Evolutionary conservation across 768 basidiomycete species (phyloP), one percentile per base, ranked within the genome.

Genomic region (Termitomyces sp.): DNA sequence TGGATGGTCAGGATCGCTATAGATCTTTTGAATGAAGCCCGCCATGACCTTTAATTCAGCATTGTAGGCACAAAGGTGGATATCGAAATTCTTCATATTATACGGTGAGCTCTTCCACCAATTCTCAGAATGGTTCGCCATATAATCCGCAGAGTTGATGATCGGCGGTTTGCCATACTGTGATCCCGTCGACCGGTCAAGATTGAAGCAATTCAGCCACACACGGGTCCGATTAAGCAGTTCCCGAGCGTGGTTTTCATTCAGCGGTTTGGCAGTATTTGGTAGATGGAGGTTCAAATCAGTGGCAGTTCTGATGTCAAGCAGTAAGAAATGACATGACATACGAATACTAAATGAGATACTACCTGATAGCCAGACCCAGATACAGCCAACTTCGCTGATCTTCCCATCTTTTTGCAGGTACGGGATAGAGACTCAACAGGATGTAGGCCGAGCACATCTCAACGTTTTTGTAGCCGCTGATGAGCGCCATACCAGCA

Each of bases 371-470:
- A 8, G 91, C 93, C 30, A 94, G 76, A 7, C 94, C 94, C 21
- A 95, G 84, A 68, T 90, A 93, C 48, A 95, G 70, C 90, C 91
- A 97, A 51, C 86, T 87, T 28, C 92, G 79, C 65, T 96, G 92
- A 61, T 96, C 91, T 65, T 94, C 92, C 86, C 91, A 94, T 31
- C 85, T 81, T 50, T 82, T 80, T 0, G 85, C 78, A 1, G 90
- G 90, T 0, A 89, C 77, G 54, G 85, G 83, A 71, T 89, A 87
- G 62, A 98, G 69, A 66, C 89, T 85, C 62, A 91, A 73, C 23
- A 91, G 72, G 55, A 91, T 84, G 66, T 93, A 98, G 17, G 87
- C 94, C 45, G 88, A 86, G 49, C 85, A 86, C 68, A 90, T 83
- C 64, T 97, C 94, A 28, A 96, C 87, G 53, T 82, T 85, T 71